These are phyloP conservation scores for Gymnopilus junonius DNA, from an alignment of 768 basidiomycete genomes.

Conservation along the genomic window DNA sequence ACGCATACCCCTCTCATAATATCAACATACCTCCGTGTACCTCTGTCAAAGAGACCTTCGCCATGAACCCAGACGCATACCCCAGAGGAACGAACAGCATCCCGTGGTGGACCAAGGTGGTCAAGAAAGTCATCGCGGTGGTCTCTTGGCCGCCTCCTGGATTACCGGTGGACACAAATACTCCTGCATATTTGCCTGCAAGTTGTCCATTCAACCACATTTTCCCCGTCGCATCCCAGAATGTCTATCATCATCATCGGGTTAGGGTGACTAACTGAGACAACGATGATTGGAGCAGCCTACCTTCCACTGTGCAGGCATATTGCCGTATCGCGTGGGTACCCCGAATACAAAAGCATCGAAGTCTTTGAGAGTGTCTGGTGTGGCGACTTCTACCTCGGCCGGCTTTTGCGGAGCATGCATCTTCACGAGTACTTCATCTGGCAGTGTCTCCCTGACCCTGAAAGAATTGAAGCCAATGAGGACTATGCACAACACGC, in stretches of 20 bases:
- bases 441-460: conserved; percentile 67
- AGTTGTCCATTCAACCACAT: conserved; percentile 66
- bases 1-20: not conserved
- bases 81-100: conserved; percentile 76
- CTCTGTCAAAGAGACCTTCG: conserved; percentile 45
- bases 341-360: conserved; percentile 75
- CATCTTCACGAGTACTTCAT: conserved; percentile 63
- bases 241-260: conserved; percentile 41
- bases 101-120: conserved; percentile 73
- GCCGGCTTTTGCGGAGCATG: conserved; percentile 60
- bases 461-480: conserved; percentile 32
- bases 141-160: conserved; percentile 83
- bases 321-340: conserved; percentile 77
- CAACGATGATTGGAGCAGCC: not conserved
- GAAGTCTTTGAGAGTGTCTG: conserved; percentile 52
- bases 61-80: conserved; percentile 52
- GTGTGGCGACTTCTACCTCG: conserved; percentile 56
- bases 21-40: conserved; percentile 60
- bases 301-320: conserved; percentile 62
- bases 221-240: conserved; percentile 78
- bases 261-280: not conserved
- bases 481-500: not conserved
- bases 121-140: conserved; percentile 55
- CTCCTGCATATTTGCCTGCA: conserved; percentile 73
- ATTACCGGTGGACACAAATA: conserved; percentile 76